A percentile compares a stretch with the other conserved stretches of the same genome.
Evolutionary conservation across 305 asterid genomes (phyloP).

Genomic region (Rubia balearica): DNA sequence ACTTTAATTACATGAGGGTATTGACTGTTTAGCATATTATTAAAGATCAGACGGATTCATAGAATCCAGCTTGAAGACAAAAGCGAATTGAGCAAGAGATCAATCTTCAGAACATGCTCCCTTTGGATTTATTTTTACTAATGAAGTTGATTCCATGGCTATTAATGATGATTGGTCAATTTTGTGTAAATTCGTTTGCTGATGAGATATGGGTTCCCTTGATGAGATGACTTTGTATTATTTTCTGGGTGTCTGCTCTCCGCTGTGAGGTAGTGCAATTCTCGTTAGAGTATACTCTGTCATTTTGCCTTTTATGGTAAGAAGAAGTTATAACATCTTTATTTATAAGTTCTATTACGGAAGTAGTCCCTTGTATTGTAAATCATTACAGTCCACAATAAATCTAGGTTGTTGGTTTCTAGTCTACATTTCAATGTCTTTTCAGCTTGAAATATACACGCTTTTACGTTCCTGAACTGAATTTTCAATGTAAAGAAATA

Average conservation of each 20-base stretch:
- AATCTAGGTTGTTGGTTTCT: background rate
- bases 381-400: background rate
- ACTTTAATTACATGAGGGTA: background rate
- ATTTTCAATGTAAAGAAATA: background rate
- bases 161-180: background rate
- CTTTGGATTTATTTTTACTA: background rate
- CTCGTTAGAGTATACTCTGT: background rate
- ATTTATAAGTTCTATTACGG: background rate
- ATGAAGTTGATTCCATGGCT: background rate
- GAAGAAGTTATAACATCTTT: background rate
- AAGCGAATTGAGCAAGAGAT: background rate
- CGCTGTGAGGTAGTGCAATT: background rate
- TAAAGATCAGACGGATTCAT: background rate
- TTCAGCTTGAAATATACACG: background rate
- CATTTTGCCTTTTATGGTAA: slow-evolving; percentile 2
- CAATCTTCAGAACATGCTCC: background rate
- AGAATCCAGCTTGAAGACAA: background rate
- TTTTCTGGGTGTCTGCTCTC: background rate
- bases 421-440: background rate
- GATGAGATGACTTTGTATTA: background rate
- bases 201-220: background rate
- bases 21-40: background rate
- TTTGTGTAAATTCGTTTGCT: background rate
- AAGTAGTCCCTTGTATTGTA: background rate
- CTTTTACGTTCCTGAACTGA: background rate